Evolutionary conservation across 169 alveolate species (phyloP), one percentile per base, ranked within the genome.

Genomic region (Plasmodium inui): DNA sequence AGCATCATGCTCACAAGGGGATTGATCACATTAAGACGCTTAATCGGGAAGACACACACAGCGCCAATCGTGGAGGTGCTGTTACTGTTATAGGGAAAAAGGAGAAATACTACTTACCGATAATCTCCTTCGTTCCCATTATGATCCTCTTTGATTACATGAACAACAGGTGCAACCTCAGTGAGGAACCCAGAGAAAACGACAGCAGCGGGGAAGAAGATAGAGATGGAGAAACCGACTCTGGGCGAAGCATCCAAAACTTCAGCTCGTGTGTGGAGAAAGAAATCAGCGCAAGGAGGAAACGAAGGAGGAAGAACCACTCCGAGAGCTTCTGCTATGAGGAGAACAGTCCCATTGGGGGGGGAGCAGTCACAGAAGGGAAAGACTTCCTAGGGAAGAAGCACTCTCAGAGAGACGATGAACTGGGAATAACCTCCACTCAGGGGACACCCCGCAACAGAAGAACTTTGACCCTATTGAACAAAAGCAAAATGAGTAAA

Each of bases 101-200:
- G 19, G 82, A 86, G 67, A 86, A 78, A 17, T 86, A 74, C 67
- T 86, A 26, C 30, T 22, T 86, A 0, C 93, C 93, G 2, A 70
- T 86, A 5, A 86, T 86, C 26, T 86, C 86, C 14, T 86, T 86
- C 81, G 34, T 86, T 4, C 93, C 93, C 0, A 74, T 74, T 53
- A 28, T 73, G n/a, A 78, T 86, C 7, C 46, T 86, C 10, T 86
- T 46, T 76, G 86, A 86, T 44, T 86, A 76, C 14, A 22, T 86
- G 39, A 76, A 55, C 12, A 86, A n/a, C 22, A 76, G 80, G 44
- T 74, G 41, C 32, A 10, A 32, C 12, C n/a, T 0, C 5, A 19
- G 17, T 26, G 76, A 67, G n/a, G 76, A 26, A 26, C n/a, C 44
- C 12, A n/a, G 7, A 26, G 93, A 86, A 22, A 32, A 53, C 1